Base-by-base conservation (phyloP, 1,139 yeast genomes). In the Nakaseomyces sp. region DNA sequence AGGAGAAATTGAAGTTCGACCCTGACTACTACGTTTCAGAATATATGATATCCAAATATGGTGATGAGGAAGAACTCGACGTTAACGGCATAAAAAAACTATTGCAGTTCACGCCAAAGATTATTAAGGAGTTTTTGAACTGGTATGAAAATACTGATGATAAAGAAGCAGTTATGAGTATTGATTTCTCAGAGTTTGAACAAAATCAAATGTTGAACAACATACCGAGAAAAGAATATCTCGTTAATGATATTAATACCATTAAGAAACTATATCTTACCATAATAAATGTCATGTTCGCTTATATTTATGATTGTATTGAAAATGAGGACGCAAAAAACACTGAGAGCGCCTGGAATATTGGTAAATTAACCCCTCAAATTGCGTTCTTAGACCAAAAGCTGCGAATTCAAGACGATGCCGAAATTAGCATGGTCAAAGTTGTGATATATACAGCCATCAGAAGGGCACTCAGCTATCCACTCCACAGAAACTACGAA, bases 291-390 rank as follows among this genome's bases (percentile, higher is more conserved):
- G 50, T 88, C 1, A 56, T 91, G 17, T 91, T 84, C 63, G 79
- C 85, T 0, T 82, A 78, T 54, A 74, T 76, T 46, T 88, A 81
- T 58, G 97, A 91, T 50, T 61, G 73, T 41, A 68, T 96, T 32
- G 84, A 83, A 43, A 82, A 79, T 24, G 76, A 72, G 56, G 95
- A 94, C 8, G 94, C 84, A 18, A 77, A 79, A 43, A 86, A 79
- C 17, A 79, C 83, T 7, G 98, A 91, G 63, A 83, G 95, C 49
- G 88, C 94, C 0, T 91, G 97, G 98, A 81, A 93, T 0, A 73
- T 91, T 12, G 97, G 97, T 1, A 87, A 82, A 55, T 60, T 91
- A 29, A 68, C 80, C 0, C 95, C 97, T 0, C 91, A 86, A 54
- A 65, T 89, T 32, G 62, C 89, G 6, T 78, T 73, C 51, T 67